phyloP scores from a whole-genome alignment of 2,329 filamentous ascomycete genomes.

The Penicillium nordicum region DNA sequence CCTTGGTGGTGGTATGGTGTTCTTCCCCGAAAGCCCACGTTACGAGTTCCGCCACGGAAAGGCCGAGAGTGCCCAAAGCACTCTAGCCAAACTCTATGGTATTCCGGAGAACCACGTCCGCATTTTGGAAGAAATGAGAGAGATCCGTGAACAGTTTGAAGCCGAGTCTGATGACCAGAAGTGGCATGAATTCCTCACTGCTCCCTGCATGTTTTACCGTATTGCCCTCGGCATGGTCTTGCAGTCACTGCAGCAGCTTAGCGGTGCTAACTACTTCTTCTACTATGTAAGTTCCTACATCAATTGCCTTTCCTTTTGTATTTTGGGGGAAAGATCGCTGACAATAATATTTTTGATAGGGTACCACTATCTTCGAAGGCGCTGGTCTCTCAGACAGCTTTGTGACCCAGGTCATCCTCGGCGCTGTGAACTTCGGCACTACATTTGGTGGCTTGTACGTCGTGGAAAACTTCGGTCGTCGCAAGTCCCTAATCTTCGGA shows the following conservation, averaged over 20 bases:
- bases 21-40: conserved; percentile 57
- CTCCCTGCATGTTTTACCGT: conserved; percentile 46
- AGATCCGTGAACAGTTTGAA: conserved; percentile 57
- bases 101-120: conserved; percentile 53
- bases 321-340: conserved; percentile 3
- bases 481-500: conserved; percentile 64
- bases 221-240: conserved; percentile 42
- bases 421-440: conserved; percentile 63
- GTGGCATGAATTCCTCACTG: conserved; percentile 45
- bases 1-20: conserved; percentile 54
- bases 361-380: conserved; percentile 53
- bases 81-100: conserved; percentile 55
- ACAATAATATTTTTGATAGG: conserved; percentile 49
- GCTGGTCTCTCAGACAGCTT: conserved; percentile 64
- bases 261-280: conserved; percentile 48
- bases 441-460: conserved; percentile 67
- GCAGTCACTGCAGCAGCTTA: conserved; percentile 46
- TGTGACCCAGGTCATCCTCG: conserved; percentile 61
- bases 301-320: neutral
- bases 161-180: conserved; percentile 45
- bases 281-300: conserved; percentile 50
- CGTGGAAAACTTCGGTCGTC: conserved; percentile 65
- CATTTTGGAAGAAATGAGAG: conserved; percentile 52
- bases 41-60: conserved; percentile 57
- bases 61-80: conserved; percentile 50